These are phyloP conservation scores for Thecamonas trahens DNA, from an alignment of 78 protist species.

Conservation along the genomic window DNA sequence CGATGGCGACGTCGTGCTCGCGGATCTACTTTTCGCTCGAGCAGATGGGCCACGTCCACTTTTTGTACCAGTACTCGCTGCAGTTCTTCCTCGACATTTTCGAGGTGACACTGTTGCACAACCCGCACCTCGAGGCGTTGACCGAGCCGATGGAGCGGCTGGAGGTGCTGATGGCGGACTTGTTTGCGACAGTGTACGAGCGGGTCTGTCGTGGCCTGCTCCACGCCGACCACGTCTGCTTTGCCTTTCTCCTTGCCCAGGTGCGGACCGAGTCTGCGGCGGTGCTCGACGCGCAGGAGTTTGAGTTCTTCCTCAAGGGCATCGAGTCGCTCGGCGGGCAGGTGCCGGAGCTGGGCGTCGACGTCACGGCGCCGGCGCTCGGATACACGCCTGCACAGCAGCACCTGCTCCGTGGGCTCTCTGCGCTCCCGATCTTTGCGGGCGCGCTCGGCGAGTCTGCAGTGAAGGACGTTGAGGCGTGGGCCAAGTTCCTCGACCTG, in stretches of 20 bases:
- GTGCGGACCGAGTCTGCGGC: slow-evolving; percentile 39
- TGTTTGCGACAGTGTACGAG: slow-evolving; percentile 19
- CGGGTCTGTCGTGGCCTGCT: slow-evolving; percentile 59
- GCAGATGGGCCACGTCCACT: slow-evolving; percentile 62
- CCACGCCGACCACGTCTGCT: slow-evolving; percentile 61
- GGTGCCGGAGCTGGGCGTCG: not conserved
- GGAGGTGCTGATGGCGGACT: slow-evolving; percentile 25
- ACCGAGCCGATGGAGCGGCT: slow-evolving; percentile 60
- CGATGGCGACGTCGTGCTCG: slow-evolving; percentile 63
- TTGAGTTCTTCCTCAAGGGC: slow-evolving; percentile 45
- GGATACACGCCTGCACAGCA: not conserved
- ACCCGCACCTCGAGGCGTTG: slow-evolving; percentile 20
- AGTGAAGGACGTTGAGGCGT: too few relatives aligned
- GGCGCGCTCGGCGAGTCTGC: not conserved
- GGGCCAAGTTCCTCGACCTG: too few relatives aligned
- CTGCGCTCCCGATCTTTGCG: not conserved
- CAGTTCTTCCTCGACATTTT: slow-evolving; percentile 75
- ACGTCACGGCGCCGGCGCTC: not conserved
- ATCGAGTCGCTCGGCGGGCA: slow-evolving; percentile 17
- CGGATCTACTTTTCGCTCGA: slow-evolving; percentile 79
- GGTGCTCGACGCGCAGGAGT: slow-evolving; percentile 34
- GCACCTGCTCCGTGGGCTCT: slow-evolving; percentile 19
- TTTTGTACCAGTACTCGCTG: slow-evolving; percentile 86
- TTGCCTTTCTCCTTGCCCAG: slow-evolving; percentile 83
- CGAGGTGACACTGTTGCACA: slow-evolving; percentile 39